These are phyloP conservation scores for Corniculantispora saksenae DNA, from an alignment of 2,329 filamentous ascomycete species.

Conservation along the genomic window DNA sequence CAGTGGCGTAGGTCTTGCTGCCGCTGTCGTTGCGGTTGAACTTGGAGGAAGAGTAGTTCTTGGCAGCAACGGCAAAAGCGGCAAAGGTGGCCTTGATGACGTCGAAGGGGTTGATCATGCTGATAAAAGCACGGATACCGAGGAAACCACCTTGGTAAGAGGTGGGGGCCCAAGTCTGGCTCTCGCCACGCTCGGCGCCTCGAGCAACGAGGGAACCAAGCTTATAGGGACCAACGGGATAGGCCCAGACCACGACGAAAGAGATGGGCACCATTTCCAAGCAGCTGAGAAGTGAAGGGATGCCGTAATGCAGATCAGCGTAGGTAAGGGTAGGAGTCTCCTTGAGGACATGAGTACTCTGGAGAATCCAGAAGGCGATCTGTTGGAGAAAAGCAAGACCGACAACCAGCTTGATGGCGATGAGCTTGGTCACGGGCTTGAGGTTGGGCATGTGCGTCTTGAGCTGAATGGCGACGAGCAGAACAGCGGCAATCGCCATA, in stretches of 20 bases:
- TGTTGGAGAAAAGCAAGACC: conserved; percentile 25
- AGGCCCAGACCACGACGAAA: conserved; percentile 28
- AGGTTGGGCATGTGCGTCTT: conserved; percentile 19
- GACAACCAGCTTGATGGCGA: conserved; percentile 28
- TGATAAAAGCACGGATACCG: conserved; percentile 23
- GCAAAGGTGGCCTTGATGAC: conserved; percentile 17
- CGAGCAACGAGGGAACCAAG: conserved; percentile 19
- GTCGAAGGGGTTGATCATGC: conserved; percentile 22
- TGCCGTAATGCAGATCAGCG: conserved; percentile 27
- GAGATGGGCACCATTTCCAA: conserved; percentile 30
- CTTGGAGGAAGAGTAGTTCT: conserved; percentile 13
- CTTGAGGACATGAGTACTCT: conserved; percentile 23
- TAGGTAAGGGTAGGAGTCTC: conserved; percentile 26
- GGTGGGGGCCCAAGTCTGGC: conserved; percentile 19
- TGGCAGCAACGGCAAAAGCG: conserved; percentile 1
- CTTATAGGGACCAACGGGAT: conserved; percentile 27
- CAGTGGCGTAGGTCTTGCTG: conserved; percentile 5
- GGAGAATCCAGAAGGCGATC: conserved; percentile 30
- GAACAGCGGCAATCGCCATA: conserved; percentile 27
- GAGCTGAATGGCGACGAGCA: conserved; percentile 24
- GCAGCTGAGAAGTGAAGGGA: conserved; percentile 27
- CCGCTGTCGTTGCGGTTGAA: conserved; percentile 3
- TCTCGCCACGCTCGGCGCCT: conserved; percentile 18
- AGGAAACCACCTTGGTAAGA: conserved; percentile 27
- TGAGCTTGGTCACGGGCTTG: conserved; percentile 20